Base-by-base conservation (phyloP, 1,284 basidiomycete genomes). In the Somion occarium region DNA sequence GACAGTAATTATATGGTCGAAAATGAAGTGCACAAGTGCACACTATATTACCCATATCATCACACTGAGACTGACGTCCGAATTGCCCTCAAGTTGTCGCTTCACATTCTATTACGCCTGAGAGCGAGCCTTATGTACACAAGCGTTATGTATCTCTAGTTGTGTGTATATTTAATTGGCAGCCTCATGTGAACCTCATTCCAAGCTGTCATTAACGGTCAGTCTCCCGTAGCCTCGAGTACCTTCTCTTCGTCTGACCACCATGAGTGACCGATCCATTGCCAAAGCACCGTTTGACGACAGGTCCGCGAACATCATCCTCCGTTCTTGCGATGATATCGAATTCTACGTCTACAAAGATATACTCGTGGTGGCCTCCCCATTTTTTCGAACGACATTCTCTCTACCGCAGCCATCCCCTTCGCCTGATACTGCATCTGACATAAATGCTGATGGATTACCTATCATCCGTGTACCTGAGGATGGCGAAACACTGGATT, bases 401-500 rank as follows among this genome's bases (percentile, higher is more conserved):
- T 44, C 48, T 5, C 44, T 56, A 12, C 30, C 45, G 13, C 54
- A 55, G 27, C 44, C 49, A 37, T 11, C 34, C 34, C n/a, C n/a
- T n/a, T 34, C 30, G 15, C 15, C 30, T 34, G 7, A 34, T 34
- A 34, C 30, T 34, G 30, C 7, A 34, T 7, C 7, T 12, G n/a
- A 42, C 5, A 27, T n/a, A 1, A 26, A 11, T 18, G 3, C 30
- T 39, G 18, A 20, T 2, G 2, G 22, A 2, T 5, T n/a, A 2
- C 53, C 46, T 3, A 27, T 52, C 34, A 44, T 58, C 22, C 27
- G 39, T 11, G 13, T 58, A 3, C 20, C 30, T 1, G 82, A 83
- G 55, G 76, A 78, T 34, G 62, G 70, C 9, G 54, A 64, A 27
- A 75, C 74, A 0, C 68, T 84, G 22, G 78, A 82, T 53, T 57